Evolutionary conservation across 1,284 basidiomycete genomes (phyloP).

Genomic region (Xerocomus nothofagi): DNA sequence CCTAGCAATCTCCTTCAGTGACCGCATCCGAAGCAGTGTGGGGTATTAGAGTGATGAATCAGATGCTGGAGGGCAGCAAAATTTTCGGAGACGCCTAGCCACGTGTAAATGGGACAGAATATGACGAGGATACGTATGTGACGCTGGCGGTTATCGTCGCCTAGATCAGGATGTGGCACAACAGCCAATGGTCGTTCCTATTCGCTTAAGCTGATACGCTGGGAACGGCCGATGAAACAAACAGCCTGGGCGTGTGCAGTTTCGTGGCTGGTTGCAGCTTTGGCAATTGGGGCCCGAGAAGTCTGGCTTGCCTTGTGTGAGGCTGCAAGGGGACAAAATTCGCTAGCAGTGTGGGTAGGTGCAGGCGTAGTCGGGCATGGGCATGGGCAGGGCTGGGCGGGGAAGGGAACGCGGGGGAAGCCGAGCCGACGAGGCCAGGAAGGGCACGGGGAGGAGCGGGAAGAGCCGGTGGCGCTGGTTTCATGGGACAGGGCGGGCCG

Average conservation of each 20-base stretch:
- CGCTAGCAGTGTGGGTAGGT: too few species aligned
- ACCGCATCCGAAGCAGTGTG: constrained; percentile 5
- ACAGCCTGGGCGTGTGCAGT: too few species aligned
- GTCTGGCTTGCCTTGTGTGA: too few species aligned
- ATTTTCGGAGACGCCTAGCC: too few species aligned
- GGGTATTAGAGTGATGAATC: neutral
- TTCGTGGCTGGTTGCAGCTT: neutral
- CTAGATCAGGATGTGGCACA: neutral
- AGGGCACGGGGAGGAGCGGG: constrained; percentile 11
- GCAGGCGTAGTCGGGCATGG: too few species aligned
- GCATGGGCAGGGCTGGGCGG: constrained; percentile 15
- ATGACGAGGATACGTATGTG: neutral
- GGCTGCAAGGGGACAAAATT: too few species aligned
- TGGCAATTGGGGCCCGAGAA: too few species aligned
- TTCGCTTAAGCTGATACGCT: constrained; percentile 1
- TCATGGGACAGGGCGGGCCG: constrained; percentile 26
- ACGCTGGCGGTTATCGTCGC: neutral
- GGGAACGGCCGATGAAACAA: neutral
- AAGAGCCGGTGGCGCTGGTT: constrained; percentile 30
- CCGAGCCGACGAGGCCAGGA: constrained; percentile 21
- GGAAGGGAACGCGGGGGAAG: constrained; percentile 20
- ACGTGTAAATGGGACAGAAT: too few species aligned
- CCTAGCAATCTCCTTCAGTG: neutral
- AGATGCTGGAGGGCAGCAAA: neutral
- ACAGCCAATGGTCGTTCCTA: neutral